Evolutionary conservation across 2,329 filamentous ascomycete species (phyloP).

Genomic region (Fusarium miscanthi): DNA sequence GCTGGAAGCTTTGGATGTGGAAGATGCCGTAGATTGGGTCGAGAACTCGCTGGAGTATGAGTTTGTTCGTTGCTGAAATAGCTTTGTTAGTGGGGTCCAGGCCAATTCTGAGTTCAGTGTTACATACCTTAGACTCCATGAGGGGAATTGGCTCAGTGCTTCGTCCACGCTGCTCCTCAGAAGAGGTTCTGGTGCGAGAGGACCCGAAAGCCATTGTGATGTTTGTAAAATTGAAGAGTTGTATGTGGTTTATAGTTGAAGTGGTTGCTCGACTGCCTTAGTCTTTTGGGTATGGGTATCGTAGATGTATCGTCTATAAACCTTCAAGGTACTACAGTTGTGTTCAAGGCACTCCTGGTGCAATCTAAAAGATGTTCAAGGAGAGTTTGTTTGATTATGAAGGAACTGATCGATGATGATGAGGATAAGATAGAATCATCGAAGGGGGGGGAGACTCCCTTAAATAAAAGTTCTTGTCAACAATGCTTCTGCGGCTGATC

Average conservation of each 20-base stretch:
- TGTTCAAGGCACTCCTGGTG: slow-evolving; percentile 39
- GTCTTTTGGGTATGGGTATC: slow-evolving; percentile 13
- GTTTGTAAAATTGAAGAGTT: neutral
- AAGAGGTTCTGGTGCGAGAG: slow-evolving; percentile 28
- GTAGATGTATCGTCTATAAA: slow-evolving; percentile 32
- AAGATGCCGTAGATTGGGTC: slow-evolving; percentile 40
- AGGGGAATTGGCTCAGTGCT: slow-evolving; percentile 40
- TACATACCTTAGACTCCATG: slow-evolving; percentile 42
- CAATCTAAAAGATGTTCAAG: slow-evolving; percentile 38
- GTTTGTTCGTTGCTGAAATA: slow-evolving; percentile 41
- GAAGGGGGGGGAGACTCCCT: slow-evolving; percentile 21
- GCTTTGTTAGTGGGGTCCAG: slow-evolving; percentile 33
- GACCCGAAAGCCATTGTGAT: slow-evolving; percentile 30
- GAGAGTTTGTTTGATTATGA: slow-evolving; percentile 31
- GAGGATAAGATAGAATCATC: neutral
- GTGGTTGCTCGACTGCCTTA: neutral
- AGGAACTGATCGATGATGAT: slow-evolving; percentile 13
- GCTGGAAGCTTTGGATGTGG: slow-evolving; percentile 49
- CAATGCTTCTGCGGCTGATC: slow-evolving; percentile 3
- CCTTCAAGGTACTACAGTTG: slow-evolving; percentile 25
- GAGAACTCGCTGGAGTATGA: slow-evolving; percentile 48
- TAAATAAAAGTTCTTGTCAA: slow-evolving; percentile 30
- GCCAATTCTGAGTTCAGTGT: slow-evolving; percentile 17
- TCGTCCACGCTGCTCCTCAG: slow-evolving; percentile 37
- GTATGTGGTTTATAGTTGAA: neutral